A percentile compares a stretch with the other conserved stretches of the same genome.
phyloP scores from a whole-genome alignment of 495 filamentous ascomycete genomes.

The Aspergillus avenaceus region DNA sequence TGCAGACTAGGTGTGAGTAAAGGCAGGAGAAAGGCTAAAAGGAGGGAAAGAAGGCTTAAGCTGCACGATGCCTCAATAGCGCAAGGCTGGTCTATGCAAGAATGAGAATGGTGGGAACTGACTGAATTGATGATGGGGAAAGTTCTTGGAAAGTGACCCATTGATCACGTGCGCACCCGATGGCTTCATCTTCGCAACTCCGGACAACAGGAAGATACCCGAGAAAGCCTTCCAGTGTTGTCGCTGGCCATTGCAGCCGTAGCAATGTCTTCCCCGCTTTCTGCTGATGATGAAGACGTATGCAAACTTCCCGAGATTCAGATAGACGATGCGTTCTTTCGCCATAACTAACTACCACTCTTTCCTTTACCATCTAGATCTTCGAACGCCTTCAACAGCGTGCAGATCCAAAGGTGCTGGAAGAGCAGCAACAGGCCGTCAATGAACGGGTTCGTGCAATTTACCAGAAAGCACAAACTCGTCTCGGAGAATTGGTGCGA shows the following conservation, averaged over 20 bases:
- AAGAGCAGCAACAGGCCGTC: slow-evolving; percentile 58
- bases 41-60: not conserved
- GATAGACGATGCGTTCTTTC: not conserved
- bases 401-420: slow-evolving; percentile 55
- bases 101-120: not conserved
- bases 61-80: not conserved
- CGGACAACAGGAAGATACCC: not conserved
- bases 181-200: slow-evolving; percentile 13
- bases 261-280: slow-evolving; percentile 42
- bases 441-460: slow-evolving; percentile 60
- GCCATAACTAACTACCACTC: not conserved
- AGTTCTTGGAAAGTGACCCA: slow-evolving; percentile 1
- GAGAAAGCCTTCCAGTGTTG: slow-evolving; percentile 13
- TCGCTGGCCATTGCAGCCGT: slow-evolving; percentile 33
- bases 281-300: slow-evolving; percentile 43
- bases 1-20: not conserved
- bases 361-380: slow-evolving; percentile 40
- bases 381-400: slow-evolving; percentile 61
- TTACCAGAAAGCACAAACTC: slow-evolving; percentile 60
- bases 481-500: slow-evolving; percentile 51
- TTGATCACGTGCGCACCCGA: slow-evolving; percentile 24
- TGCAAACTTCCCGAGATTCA: slow-evolving; percentile 1
- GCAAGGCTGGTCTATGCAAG: not conserved
- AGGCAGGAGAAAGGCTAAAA: not conserved
- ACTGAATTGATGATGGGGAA: not conserved